These are phyloP conservation scores for Saksenaea vasiformis DNA, from an alignment of 371 early-diverging fungal species.

Conservation along the genomic window DNA sequence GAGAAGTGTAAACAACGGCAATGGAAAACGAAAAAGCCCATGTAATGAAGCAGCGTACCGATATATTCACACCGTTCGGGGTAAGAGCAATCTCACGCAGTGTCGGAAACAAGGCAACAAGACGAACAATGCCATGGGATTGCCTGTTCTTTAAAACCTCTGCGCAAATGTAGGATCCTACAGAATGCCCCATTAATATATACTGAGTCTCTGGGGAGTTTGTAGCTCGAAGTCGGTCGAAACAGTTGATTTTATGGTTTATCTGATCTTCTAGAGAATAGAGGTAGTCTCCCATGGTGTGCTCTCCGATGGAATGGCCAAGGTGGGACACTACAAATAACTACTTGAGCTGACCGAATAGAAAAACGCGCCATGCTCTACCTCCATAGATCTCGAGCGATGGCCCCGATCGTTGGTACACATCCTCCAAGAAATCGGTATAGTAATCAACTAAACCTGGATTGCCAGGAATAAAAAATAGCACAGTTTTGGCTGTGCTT, in stretches of 20 bases:
- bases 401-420: slow-evolving; percentile 34
- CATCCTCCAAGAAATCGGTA: slow-evolving; percentile 55
- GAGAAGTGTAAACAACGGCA: background rate
- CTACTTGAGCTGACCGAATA: background rate
- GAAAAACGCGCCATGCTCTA: slow-evolving; percentile 15
- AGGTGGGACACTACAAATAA: slow-evolving; percentile 53
- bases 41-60: slow-evolving; percentile 31
- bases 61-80: slow-evolving; percentile 70
- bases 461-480: slow-evolving; percentile 68
- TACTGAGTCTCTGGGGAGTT: slow-evolving; percentile 55
- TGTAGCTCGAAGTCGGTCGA: slow-evolving; percentile 53
- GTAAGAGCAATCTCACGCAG: slow-evolving; percentile 74
- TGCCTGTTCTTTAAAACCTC: slow-evolving; percentile 61
- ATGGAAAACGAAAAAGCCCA: background rate
- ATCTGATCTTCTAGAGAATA: slow-evolving; percentile 67
- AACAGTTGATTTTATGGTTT: slow-evolving; percentile 63
- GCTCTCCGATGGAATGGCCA: slow-evolving; percentile 51
- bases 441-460: slow-evolving; percentile 79
- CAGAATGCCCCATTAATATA: slow-evolving; percentile 68
- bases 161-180: slow-evolving; percentile 66
- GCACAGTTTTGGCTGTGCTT: slow-evolving; percentile 36
- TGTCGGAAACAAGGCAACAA: slow-evolving; percentile 79
- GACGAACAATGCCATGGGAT: slow-evolving; percentile 55
- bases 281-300: slow-evolving; percentile 13
- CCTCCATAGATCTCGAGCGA: slow-evolving; percentile 60